These are phyloP conservation scores for Narthecium ossifragum DNA, from an alignment of 106 monocot genomes.

Conservation along the genomic window DNA sequence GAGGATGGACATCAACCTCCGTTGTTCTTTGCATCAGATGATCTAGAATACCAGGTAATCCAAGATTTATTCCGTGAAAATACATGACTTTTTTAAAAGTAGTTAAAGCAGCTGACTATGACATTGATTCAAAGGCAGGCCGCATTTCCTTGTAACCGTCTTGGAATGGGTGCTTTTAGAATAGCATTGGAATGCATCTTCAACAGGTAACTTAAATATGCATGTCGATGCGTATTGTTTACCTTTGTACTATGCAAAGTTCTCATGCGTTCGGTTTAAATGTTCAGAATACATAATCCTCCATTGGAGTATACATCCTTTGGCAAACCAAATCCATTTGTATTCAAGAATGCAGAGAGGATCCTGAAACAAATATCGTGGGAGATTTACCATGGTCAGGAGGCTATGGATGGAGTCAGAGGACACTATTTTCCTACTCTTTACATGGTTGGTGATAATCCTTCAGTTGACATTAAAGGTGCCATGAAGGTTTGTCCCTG, in stretches of 20 bases:
- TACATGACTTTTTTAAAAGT: neutral
- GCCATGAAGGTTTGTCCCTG: constrained; percentile 54
- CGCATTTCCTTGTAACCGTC: constrained; percentile 79
- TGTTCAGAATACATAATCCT: constrained; percentile 45
- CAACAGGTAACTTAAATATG: constrained; percentile 43
- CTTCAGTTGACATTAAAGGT: constrained; percentile 86
- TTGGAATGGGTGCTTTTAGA: constrained; percentile 99
- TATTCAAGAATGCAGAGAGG: constrained; percentile 79
- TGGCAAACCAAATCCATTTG: constrained; percentile 90
- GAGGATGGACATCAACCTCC: constrained; percentile 69
- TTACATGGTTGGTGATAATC: constrained; percentile 99
- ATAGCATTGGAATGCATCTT: constrained; percentile 82
- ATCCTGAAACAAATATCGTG: constrained; percentile 43
- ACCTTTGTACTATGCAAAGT: constrained; percentile 3
- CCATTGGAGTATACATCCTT: constrained; percentile 70
- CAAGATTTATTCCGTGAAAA: neutral
- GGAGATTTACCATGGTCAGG: constrained; percentile 10
- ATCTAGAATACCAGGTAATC: constrained; percentile 90
- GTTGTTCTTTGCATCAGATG: constrained; percentile 94
- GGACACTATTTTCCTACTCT: constrained; percentile 39
- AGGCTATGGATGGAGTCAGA: constrained; percentile 3
- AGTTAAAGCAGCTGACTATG: constrained; percentile 4
- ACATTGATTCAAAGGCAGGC: constrained; percentile 39
- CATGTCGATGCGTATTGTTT: neutral
- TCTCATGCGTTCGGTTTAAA: constrained; percentile 6